Conservation (phyloP, 306 rosid species). For the Ammopiptanthus mongolicus region DNA sequence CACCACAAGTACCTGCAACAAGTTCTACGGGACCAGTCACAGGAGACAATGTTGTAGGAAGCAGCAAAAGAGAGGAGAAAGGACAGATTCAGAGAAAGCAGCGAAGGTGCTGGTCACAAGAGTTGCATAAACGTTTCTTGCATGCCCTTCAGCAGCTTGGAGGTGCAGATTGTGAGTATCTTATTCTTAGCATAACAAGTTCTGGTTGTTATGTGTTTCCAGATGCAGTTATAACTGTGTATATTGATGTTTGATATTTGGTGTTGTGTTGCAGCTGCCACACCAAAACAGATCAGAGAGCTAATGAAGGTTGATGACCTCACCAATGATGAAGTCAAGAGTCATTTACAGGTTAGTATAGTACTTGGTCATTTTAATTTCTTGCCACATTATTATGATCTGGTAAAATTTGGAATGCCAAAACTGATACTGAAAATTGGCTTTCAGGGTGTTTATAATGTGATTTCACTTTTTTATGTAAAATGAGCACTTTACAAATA, state of each 20-base stretch:
- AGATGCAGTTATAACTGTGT: background rate
- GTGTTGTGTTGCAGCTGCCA: conserved; percentile 56
- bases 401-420: background rate
- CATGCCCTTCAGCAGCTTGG: conserved; percentile 86
- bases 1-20: conserved; percentile 39
- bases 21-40: conserved; percentile 48
- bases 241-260: background rate
- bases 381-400: background rate
- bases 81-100: conserved; percentile 62
- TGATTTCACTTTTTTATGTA: background rate
- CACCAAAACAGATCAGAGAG: conserved; percentile 92
- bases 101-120: conserved; percentile 88
- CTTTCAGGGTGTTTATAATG: background rate
- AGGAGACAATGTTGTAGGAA: conserved; percentile 32
- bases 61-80: conserved; percentile 49
- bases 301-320: conserved; percentile 91
- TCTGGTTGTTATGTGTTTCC: background rate
- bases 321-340: conserved; percentile 95
- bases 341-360: conserved; percentile 79
- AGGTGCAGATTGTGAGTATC: conserved; percentile 67
- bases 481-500: background rate
- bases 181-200: background rate
- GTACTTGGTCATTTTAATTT: background rate
- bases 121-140: conserved; percentile 77
- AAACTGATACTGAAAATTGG: background rate